Evolutionary conservation across 441 rosid species (phyloP), one percentile per base, ranked within the genome.

Genomic region (Breynia disticha): DNA sequence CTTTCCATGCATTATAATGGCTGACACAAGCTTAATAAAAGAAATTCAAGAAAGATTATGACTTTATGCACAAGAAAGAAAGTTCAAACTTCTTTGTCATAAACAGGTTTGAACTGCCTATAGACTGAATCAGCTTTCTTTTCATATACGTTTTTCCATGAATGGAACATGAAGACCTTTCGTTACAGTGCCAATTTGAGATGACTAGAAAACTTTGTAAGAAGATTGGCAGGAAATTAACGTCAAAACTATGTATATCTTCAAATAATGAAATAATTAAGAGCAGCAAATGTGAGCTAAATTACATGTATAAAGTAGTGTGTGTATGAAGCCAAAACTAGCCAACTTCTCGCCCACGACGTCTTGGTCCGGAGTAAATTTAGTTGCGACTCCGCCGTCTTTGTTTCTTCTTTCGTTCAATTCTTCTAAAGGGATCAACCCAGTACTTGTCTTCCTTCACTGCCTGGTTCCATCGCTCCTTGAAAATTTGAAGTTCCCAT

Each of bases 381-480:
- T 56, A 59, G 16, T 7, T 59, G 39, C 32, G 55, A 19, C 18
- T 0, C 13, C 3, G 70, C 19, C 61, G 73, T 24, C 70, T 74
- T 11, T 50, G 54, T 60, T 48, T 74, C 55, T 61, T 58, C 37
- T 45, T 56, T 57, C 65, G 58, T 16, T 17, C 52, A 41, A 17
- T 72, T 57, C 64, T 73, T 56, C 13, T 65, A 38, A 67, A 84
- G 12, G 96, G 93, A 56, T 89, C 96, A 5, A 69, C 75, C 97
- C 97, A 93, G 16, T 46, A 35, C 64, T 69, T 71, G 65, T 89
- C 99, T 50, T 67, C 76, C 48, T 72, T 72, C 0, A 86, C 75
- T 0, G 96, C 90, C 57, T 21, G 48, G 43, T 80, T 80, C 99
- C 99, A 93, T 11, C 97, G 70, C 42, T 81, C 66, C 78, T 80